A percentile compares a stretch with the other conserved stretches of the same genome.
These are phyloP conservation scores for Aspergillus kassunensis DNA, from an alignment of 495 filamentous ascomycete species.

Conservation along the genomic window DNA sequence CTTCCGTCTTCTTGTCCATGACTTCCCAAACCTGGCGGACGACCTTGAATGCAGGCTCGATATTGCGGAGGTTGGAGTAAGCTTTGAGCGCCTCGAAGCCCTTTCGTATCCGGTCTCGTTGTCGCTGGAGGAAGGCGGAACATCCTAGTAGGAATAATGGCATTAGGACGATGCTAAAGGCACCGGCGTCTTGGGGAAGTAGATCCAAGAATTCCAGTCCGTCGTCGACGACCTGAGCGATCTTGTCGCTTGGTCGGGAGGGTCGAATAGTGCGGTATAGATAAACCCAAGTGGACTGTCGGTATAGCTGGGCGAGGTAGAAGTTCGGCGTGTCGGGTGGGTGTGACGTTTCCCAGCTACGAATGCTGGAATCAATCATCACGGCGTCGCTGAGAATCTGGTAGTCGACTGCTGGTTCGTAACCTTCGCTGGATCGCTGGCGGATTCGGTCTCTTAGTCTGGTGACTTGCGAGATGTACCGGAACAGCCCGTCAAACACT, in stretches of 20 bases:
- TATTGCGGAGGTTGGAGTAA: constrained; percentile 79
- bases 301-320: constrained; percentile 75
- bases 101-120: constrained; percentile 64
- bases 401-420: constrained; percentile 72
- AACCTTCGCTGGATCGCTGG: constrained; percentile 54
- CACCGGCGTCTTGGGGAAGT: constrained; percentile 57
- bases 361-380: constrained; percentile 72
- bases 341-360: constrained; percentile 70
- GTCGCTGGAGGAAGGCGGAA: constrained; percentile 65
- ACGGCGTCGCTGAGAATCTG: constrained; percentile 68
- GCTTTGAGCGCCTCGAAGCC: constrained; percentile 68
- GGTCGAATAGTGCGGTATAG: constrained; percentile 80
- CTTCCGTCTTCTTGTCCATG: constrained; percentile 72
- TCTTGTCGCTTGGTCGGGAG: constrained; percentile 62
- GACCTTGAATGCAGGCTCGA: constrained; percentile 67
- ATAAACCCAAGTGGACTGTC: constrained; percentile 90
- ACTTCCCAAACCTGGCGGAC: constrained; percentile 78
- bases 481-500: constrained; percentile 83
- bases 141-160: constrained; percentile 86
- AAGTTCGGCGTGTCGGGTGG: constrained; percentile 67
- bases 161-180: constrained; percentile 80
- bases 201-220: constrained; percentile 62
- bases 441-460: constrained; percentile 74
- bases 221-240: constrained; percentile 72
- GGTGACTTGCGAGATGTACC: constrained; percentile 75